A percentile compares a stretch with the other conserved stretches of the same genome.
These are phyloP conservation scores for Evernia prunastri DNA, from an alignment of 495 filamentous ascomycete species.

Conservation along the genomic window DNA sequence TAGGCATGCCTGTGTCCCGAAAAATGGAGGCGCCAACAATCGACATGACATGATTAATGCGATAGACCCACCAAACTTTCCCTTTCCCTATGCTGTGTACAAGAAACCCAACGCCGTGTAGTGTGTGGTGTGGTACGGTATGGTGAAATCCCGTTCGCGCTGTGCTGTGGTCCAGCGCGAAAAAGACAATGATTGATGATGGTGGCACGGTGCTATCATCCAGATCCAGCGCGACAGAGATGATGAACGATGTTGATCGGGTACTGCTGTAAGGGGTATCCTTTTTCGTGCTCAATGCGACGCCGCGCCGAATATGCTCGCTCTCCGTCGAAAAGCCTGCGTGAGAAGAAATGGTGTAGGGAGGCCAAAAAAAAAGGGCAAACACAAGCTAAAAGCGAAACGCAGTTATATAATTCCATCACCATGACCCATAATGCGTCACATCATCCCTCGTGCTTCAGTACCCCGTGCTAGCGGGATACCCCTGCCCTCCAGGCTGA, in stretches of 20 bases:
- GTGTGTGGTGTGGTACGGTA: not conserved
- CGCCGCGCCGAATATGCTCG: not conserved
- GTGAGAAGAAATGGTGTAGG: not conserved
- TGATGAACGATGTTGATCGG: not conserved
- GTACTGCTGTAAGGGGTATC: not conserved
- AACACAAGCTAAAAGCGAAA: not conserved
- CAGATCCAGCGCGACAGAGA: not conserved
- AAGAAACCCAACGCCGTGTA: not conserved
- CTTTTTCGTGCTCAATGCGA: not conserved
- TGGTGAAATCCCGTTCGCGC: not conserved
- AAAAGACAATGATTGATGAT: not conserved
- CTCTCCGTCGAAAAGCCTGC: not conserved
- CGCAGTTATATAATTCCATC: conserved; percentile 1
- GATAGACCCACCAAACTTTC: not conserved
- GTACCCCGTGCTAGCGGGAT: conserved; percentile 21
- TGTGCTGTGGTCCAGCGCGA: not conserved
- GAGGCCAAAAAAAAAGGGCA: not conserved
- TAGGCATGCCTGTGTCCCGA: not conserved
- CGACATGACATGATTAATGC: not conserved
- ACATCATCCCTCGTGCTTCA: not conserved
- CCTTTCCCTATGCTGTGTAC: not conserved
- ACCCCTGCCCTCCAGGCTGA: conserved; percentile 16
- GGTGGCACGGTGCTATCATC: not conserved
- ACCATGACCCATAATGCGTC: conserved; percentile 4
- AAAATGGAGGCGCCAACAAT: not conserved